Base-by-base conservation (phyloP, 2,329 filamentous ascomycete species). In the Pseudohalonectria lignicola region DNA sequence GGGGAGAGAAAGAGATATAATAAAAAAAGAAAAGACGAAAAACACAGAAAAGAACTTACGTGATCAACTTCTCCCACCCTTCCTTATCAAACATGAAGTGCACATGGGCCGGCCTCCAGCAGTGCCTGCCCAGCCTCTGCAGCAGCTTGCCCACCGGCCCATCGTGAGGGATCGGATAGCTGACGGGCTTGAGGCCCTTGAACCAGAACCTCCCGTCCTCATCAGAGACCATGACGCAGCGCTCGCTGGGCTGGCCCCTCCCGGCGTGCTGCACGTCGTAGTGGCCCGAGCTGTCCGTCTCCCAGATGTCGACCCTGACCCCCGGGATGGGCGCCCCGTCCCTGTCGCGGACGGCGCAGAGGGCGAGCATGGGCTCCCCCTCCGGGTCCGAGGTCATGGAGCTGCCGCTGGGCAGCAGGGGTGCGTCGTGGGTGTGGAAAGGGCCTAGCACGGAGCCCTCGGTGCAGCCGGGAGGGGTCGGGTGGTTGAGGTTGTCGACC, bases 71-170 rank as follows among this genome's bases (percentile, higher is more conserved):
- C 63, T 94, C 86, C 62, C 74, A 87, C 0, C 83, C 82, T 25
- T 68, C 58, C 64, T 86, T 87, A 53, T 80, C 76, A 61, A 94
- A 87, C 83, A 93, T 92, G 51, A 92, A 92, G 57, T 92, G 85
- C 67, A 90, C 74, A 57, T 92, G 85, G 16, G 78, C 74, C 1
- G 85, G 86, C 37, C 86, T 63, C 63, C 77, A 88, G 40, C 77
- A 76, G 61, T 92, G 86, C n/a, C 86, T 65, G n/a, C 71, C 68
- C 49, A 92, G 54, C 50, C 62, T 56, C 53, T 64, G 61, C 49
- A 92, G 60, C 47, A 92, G 54, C 57, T 77, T 74, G 1, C 85
- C 87, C 1, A 94, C 86, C 0, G 87, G 86, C 8, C 84, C 85
- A 58, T 94, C 86, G 49, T 85, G 70, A 2, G 86, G 85, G 50